phyloP scores from a whole-genome alignment of 805 yeast species.

The Zygosaccharomyces rouxii region DNA sequence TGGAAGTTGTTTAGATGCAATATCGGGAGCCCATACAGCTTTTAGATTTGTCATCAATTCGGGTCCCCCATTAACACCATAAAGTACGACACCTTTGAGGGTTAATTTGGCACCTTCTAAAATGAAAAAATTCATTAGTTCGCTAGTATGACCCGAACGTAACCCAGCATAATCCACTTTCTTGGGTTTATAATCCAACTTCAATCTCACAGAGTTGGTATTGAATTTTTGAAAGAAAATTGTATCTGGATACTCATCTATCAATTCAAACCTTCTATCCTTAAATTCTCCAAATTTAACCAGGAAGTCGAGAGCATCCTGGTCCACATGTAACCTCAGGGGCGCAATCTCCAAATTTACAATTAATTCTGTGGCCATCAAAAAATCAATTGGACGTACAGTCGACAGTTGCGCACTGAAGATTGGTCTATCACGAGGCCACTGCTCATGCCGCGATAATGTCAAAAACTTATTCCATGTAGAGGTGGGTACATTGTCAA shows the following conservation, averaged over 20 bases:
- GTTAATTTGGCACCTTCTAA: constrained; percentile 79
- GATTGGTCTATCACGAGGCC: constrained; percentile 64
- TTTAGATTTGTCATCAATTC: constrained; percentile 52
- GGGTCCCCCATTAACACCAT: constrained; percentile 75
- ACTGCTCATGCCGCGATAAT: constrained; percentile 59
- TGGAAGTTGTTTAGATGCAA: constrained; percentile 70
- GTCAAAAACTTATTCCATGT: constrained; percentile 86
- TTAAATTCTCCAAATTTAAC: constrained; percentile 77
- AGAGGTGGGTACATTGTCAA: constrained; percentile 79
- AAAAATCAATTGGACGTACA: constrained; percentile 56
- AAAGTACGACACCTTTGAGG: constrained; percentile 55
- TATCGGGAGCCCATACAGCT: constrained; percentile 84
- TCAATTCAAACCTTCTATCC: constrained; percentile 60
- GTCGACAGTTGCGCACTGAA: constrained; percentile 48
- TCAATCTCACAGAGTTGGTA: constrained; percentile 54
- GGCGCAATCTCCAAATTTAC: constrained; percentile 59
- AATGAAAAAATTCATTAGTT: constrained; percentile 82
- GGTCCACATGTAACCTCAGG: constrained; percentile 79
- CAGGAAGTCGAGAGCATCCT: constrained; percentile 84
- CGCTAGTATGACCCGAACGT: constrained; percentile 76
- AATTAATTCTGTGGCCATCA: constrained; percentile 67
- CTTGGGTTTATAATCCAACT: constrained; percentile 88
- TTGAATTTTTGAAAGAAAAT: constrained; percentile 65
- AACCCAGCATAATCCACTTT: constrained; percentile 80
- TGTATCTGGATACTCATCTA: constrained; percentile 57